A percentile compares a stretch with the other conserved stretches of the same genome.
phyloP scores from a whole-genome alignment of 2,329 filamentous ascomycete species.

The Cercospora sesami region DNA sequence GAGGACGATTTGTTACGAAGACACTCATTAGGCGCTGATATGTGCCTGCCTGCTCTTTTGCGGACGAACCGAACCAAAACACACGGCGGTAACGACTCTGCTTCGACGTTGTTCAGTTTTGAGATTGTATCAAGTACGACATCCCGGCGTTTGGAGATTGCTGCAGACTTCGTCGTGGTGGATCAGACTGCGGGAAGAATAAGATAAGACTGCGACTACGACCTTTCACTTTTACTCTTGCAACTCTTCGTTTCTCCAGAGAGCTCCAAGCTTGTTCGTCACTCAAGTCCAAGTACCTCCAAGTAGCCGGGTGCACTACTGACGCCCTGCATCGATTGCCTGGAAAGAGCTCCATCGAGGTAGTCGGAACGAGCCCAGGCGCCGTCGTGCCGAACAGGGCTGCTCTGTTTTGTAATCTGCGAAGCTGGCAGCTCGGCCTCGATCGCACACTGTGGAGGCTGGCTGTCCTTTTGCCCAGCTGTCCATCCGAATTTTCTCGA shows the following conservation, averaged over 20 bases:
- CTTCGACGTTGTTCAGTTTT: slow-evolving; percentile 6
- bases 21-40: not conserved
- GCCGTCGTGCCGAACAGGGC: not conserved
- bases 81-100: not conserved
- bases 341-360: slow-evolving; percentile 3
- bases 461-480: not conserved
- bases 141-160: not conserved
- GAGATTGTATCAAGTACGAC: slow-evolving; percentile 18
- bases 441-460: not conserved
- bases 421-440: not conserved
- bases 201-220: slow-evolving; percentile 7
- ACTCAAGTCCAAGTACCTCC: not conserved
- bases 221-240: not conserved
- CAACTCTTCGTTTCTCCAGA: not conserved
- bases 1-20: slow-evolving; percentile 3
- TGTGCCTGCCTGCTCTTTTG: slow-evolving; percentile 12
- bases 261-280: not conserved
- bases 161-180: not conserved
- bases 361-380: not conserved
- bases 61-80: not conserved
- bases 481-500: slow-evolving; percentile 12
- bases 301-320: not conserved
- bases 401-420: slow-evolving; percentile 10
- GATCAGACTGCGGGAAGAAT: not conserved
- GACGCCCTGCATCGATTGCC: not conserved